Base-by-base conservation (phyloP, 169 alveolate species). In the Eimeria necatrix region DNA sequence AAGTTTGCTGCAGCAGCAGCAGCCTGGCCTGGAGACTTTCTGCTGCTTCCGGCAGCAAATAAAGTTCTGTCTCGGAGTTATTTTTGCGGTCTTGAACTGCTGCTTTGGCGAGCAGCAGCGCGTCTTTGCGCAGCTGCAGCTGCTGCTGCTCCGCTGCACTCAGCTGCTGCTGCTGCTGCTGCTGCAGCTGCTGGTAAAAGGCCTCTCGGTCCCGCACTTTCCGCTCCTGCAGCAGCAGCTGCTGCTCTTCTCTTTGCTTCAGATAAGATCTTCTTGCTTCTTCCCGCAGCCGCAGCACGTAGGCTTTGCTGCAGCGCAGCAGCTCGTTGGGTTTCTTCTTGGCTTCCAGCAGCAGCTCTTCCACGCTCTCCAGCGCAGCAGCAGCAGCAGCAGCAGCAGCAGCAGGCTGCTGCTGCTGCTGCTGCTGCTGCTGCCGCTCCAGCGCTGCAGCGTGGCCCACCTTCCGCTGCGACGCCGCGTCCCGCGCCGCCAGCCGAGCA, bases 181-280 rank as follows among this genome's bases (percentile, higher is more conserved):
- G n/a, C 64, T 56, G 64, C 20, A 80, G 70, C 22, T 80, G 89
- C 49, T 94, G 89, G 97, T 96, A 98, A 81, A 98, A 96, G 94
- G 98, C 94, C 84, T 97, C 98, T 96, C 97, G 97, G 91, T 98
- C 99, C 81, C 97, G 98, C 92, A 99, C 97, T 71, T 98, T 94
- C 73, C 98, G 95, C 95, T 98, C 98, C 59, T 99, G 99, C 88
- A 99, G 98, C 90, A 98, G 98, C 12, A 99, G 95, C 93, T 98
- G 96, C 91, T 98, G 98, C 95, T 97, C 96, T 90, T 98, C 99
- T 89, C 99, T 97, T 87, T 97, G 97, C 95, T 98, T 99, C 95
- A 99, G 96, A 96, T 99, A 99, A 64, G 98, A 97, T 95, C 99
- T 95, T 92, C 99, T 95, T 52, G 99, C 98, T 48, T 87, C 94